Evolutionary conservation across 2,329 filamentous ascomycete genomes (phyloP), one percentile per base, ranked within the genome.

Genomic region (Torrubiellomyces zombiae): DNA sequence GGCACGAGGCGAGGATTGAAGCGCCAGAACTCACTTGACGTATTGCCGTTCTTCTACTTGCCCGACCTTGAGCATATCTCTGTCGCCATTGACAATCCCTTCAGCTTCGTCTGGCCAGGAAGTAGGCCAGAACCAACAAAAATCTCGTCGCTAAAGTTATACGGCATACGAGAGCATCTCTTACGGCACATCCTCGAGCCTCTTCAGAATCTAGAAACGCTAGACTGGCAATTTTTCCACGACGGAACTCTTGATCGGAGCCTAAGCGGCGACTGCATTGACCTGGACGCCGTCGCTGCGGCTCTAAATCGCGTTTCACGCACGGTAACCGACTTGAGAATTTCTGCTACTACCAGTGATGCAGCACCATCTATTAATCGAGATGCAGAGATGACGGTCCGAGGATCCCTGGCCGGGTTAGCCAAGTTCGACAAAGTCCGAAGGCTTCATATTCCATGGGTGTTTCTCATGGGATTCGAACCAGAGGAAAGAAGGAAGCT

Each of bases 191-290:
- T 38, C 1, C 13, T 35, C 9, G n/a, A n/a, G n/a, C 20, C 30
- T 4, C 9, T 8, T 4, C 14, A 18, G 15, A 2, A 16, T 32
- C 2, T 20, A 13, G n/a, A 23, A 9, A 2, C n/a, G n/a, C 11
- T 36, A 2, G 20, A 15, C 3, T 36, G 31, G n/a, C 14, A 31
- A 9, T 36, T 29, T 27, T 10, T 18, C 8, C 31, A 34, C 14
- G n/a, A 24, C 7, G 9, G 20, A 1, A 28, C 28, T 7, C 7
- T 34, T 9, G 32, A 36, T 12, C 0, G 6, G 3, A 9, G 14
- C 2, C 19, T 27, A 1, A 34, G 23, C 6, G 7, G 10, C 0
- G 2, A 19, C 2, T 21, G 18, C 6, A 18, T 29, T 2, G 32
- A 32, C 8, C 18, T 37, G 10, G 34, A 32, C 3, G 30, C 34